These are phyloP conservation scores for Nakazawaea pomicola DNA, from an alignment of 805 yeast genomes.

Conservation along the genomic window DNA sequence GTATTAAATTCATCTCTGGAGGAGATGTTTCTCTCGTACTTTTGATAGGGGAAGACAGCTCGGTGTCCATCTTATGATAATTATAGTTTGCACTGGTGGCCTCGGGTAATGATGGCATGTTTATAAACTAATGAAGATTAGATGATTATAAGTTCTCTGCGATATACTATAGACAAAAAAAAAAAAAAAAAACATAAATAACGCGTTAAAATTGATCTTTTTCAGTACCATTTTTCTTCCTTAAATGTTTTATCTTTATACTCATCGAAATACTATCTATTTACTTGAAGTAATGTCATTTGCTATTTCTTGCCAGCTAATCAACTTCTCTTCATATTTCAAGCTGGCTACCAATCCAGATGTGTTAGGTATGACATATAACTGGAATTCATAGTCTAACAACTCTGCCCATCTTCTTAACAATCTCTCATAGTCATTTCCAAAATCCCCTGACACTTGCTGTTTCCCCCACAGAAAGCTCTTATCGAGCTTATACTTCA, in stretches of 20 bases:
- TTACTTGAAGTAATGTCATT: no score
- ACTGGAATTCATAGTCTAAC: slow-evolving; percentile 17
- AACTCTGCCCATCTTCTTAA: slow-evolving; percentile 19
- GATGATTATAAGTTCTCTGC: neutral
- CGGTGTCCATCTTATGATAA: neutral
- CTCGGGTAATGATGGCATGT: slow-evolving; percentile 12
- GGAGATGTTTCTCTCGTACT: slow-evolving; percentile 10
- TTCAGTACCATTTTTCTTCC: no score
- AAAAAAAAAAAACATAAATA: neutral
- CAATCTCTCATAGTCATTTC: slow-evolving; percentile 12
- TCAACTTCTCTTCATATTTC: slow-evolving; percentile 35
- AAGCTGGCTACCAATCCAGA: slow-evolving; percentile 63
- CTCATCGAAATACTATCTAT: no score
- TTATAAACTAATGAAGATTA: slow-evolving; percentile 4
- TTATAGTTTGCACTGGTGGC: neutral
- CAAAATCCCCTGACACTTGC: slow-evolving; percentile 13
- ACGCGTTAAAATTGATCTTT: slow-evolving; percentile 2
- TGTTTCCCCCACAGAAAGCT: slow-evolving; percentile 53
- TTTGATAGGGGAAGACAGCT: slow-evolving; percentile 4
- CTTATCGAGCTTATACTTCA: slow-evolving; percentile 20
- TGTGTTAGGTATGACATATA: slow-evolving; percentile 66
- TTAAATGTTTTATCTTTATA: no score
- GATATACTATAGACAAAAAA: neutral
- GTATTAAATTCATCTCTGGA: slow-evolving; percentile 3
- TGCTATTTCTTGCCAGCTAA: slow-evolving; percentile 42